phyloP scores from a whole-genome alignment of 2,329 filamentous ascomycete genomes.

The Xylaria sp. region DNA sequence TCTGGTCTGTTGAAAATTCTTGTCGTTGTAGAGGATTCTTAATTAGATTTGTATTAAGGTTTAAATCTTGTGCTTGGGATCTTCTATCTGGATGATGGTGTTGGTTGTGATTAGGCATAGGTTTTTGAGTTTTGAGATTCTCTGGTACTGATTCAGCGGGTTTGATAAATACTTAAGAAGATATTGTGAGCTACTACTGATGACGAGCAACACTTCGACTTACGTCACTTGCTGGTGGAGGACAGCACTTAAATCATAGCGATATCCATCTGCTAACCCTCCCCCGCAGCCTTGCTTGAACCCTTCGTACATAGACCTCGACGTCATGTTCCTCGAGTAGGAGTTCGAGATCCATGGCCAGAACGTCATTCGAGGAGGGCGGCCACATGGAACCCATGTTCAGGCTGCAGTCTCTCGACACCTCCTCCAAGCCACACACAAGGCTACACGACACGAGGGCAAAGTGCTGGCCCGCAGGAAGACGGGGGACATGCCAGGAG shows the following conservation, averaged over 20 bases:
- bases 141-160: slow-evolving; percentile 27
- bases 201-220: slow-evolving; percentile 28
- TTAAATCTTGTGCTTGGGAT: slow-evolving; percentile 17
- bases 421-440: slow-evolving; percentile 42
- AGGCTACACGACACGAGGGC: slow-evolving; percentile 39
- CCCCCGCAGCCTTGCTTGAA: slow-evolving; percentile 25
- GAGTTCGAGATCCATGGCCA: slow-evolving; percentile 19
- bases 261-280: slow-evolving; percentile 13
- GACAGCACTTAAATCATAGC: neutral
- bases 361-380: slow-evolving; percentile 46
- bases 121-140: slow-evolving; percentile 12
- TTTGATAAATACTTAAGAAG: slow-evolving; percentile 36
- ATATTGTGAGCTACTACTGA: slow-evolving; percentile 23
- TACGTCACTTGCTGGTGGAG: slow-evolving; percentile 45
- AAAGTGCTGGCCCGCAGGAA: slow-evolving; percentile 34
- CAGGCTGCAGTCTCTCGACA: slow-evolving; percentile 24
- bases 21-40: slow-evolving; percentile 36
- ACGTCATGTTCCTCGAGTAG: slow-evolving; percentile 46
- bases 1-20: slow-evolving; percentile 42
- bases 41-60: slow-evolving; percentile 35
- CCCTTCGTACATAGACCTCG: slow-evolving; percentile 40
- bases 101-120: slow-evolving; percentile 38
- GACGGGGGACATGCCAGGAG: slow-evolving; percentile 18
- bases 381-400: slow-evolving; percentile 40
- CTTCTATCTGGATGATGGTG: slow-evolving; percentile 19